phyloP scores from a whole-genome alignment of 176 grass and related monocot genomes.

The Avena sativa region DNA sequence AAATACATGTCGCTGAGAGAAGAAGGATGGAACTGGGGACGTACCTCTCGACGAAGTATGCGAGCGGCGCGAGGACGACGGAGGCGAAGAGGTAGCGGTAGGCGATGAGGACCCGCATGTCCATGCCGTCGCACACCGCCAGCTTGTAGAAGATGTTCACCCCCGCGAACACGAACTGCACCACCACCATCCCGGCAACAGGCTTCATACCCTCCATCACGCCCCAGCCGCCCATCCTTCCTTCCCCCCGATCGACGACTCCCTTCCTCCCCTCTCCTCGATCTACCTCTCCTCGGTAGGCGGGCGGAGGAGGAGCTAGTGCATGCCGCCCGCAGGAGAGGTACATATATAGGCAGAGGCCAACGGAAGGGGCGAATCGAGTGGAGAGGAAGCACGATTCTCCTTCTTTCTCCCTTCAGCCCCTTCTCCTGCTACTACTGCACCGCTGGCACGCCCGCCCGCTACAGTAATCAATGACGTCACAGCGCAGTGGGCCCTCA shows the following conservation, averaged over 20 bases:
- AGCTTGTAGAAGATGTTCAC: constrained; percentile 95
- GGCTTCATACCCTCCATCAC: constrained; percentile 56
- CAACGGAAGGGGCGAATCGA: neutral
- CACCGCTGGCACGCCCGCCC: neutral
- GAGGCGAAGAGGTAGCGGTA: constrained; percentile 87
- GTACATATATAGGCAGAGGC: too few relatives aligned
- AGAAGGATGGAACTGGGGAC: too few relatives aligned
- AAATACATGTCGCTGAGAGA: too few relatives aligned
- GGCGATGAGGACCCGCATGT: constrained; percentile 72
- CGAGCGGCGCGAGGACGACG: constrained; percentile 67
- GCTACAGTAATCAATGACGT: constrained; percentile 19
- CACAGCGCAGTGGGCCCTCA: neutral
- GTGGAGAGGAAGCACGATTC: constrained; percentile 13
- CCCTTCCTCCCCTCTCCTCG: too few relatives aligned
- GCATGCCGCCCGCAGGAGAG: too few relatives aligned
- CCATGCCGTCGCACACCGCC: constrained; percentile 88
- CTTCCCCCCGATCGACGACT: neutral
- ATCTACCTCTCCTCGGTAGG: too few relatives aligned
- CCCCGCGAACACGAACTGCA: constrained; percentile 73
- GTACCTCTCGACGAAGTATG: constrained; percentile 82
- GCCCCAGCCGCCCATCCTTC: neutral
- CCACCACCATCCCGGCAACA: constrained; percentile 66
- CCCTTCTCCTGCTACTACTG: neutral
- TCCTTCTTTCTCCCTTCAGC: neutral
- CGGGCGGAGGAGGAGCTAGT: too few relatives aligned